Conservation (phyloP, 2,329 filamentous ascomycete genomes). For the Geosmithia morbida region DNA sequence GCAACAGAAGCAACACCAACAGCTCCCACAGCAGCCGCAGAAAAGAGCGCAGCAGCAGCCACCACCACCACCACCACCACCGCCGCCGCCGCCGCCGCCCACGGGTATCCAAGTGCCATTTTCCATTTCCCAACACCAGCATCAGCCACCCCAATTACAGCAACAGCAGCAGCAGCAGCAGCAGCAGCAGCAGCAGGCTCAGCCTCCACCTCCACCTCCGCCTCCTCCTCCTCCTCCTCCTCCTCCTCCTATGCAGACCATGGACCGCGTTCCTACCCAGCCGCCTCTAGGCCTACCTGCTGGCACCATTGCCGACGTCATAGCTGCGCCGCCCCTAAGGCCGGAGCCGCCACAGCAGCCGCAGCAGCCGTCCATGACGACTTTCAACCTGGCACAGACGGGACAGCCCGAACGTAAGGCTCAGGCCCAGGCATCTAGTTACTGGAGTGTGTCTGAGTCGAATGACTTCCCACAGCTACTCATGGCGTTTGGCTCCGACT, state of each 20-base stretch:
- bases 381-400: slow-evolving; percentile 32
- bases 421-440: slow-evolving; percentile 55
- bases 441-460: slow-evolving; percentile 75
- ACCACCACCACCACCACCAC: too few species aligned
- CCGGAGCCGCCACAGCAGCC: slow-evolving; percentile 33
- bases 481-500: slow-evolving; percentile 66
- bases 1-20: neutral
- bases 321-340: slow-evolving; percentile 40
- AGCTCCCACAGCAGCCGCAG: slow-evolving; percentile 11
- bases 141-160: slow-evolving; percentile 8
- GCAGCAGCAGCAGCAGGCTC: slow-evolving; percentile 10
- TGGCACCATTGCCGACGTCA: slow-evolving; percentile 32
- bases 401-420: slow-evolving; percentile 33
- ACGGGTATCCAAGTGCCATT: too few species aligned
- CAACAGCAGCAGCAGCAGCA: slow-evolving; percentile 24
- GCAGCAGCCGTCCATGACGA: slow-evolving; percentile 29
- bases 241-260: slow-evolving; percentile 16
- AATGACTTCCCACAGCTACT: slow-evolving; percentile 63
- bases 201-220: slow-evolving; percentile 24
- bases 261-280: slow-evolving; percentile 17
- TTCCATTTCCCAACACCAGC: slow-evolving; percentile 6
- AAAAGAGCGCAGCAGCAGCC: neutral
- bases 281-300: slow-evolving; percentile 6
- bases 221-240: slow-evolving; percentile 26
- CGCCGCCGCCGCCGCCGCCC: neutral